Evolutionary conservation across 2,329 filamentous ascomycete species (phyloP).

Genomic region (Ophiostoma novo-ulmi): DNA sequence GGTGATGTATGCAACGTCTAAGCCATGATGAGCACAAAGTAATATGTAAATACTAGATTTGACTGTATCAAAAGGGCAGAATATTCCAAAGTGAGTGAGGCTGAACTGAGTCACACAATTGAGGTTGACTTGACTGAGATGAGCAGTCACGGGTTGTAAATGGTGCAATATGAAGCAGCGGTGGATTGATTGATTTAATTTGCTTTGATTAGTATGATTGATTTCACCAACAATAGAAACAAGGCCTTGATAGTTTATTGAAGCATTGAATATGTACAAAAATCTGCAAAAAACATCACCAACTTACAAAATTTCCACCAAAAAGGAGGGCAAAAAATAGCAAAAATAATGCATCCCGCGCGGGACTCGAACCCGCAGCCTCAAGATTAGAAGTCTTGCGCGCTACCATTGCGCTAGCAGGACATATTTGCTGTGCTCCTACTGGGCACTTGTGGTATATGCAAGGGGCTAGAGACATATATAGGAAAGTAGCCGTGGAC

Average conservation of each 20-base stretch:
- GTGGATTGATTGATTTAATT: neutral
- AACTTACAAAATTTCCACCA: neutral
- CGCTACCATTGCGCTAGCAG: conserved; percentile 48
- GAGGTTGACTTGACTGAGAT: neutral
- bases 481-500: neutral
- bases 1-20: neutral
- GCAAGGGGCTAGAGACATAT: neutral
- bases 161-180: neutral
- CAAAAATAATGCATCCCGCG: conserved; percentile 38
- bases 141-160: neutral
- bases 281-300: neutral
- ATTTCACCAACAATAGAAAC: too few relatives aligned
- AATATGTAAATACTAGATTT: neutral
- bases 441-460: neutral
- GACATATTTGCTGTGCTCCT: conserved; percentile 16
- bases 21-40: neutral
- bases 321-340: neutral
- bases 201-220: too few relatives aligned
- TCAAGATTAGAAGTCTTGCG: conserved; percentile 59
- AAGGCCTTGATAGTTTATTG: neutral
- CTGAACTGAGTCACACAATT: neutral
- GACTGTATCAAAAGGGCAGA: too few relatives aligned
- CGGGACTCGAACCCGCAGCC: conserved; percentile 41
- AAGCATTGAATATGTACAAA: neutral
- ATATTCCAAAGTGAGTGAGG: neutral